Evolutionary conservation across 2,329 filamentous ascomycete species (phyloP).

Genomic region (Exophiala spinifera): DNA sequence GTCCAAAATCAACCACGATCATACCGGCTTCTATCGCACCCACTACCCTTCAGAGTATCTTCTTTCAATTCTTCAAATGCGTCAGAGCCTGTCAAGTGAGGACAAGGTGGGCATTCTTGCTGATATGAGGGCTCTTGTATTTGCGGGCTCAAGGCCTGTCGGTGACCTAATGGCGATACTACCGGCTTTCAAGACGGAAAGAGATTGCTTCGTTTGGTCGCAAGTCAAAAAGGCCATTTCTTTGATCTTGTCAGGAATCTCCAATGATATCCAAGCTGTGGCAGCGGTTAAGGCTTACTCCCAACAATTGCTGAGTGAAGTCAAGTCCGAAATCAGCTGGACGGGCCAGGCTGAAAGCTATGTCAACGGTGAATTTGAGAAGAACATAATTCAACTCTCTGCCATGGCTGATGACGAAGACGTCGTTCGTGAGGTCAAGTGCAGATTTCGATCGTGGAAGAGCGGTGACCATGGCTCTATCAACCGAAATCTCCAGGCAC

Average conservation of each 20-base stretch:
- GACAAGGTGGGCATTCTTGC: constrained; percentile 93
- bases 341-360: constrained; percentile 6
- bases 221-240: constrained; percentile 75
- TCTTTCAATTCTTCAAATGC: constrained; percentile 72
- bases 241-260: constrained; percentile 77
- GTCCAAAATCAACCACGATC: constrained; percentile 90
- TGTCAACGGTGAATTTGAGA: background rate
- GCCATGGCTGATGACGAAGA: background rate
- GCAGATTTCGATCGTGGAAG: background rate
- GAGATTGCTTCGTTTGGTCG: constrained; percentile 84
- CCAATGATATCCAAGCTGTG: constrained; percentile 68
- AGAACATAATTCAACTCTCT: background rate
- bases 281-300: constrained; percentile 47
- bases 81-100: constrained; percentile 71
- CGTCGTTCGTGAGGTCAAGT: background rate
- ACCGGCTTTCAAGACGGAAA: constrained; percentile 77
- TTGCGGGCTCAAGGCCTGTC: constrained; percentile 80
- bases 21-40: constrained; percentile 86
- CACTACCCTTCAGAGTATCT: constrained; percentile 84
- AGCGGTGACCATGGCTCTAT: constrained; percentile 60
- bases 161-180: constrained; percentile 78
- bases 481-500: constrained; percentile 72
- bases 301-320: background rate
- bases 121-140: constrained; percentile 82
- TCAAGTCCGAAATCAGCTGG: constrained; percentile 4